Evolutionary conservation across 345 rosid genomes (phyloP).

Genomic region (Eucalyptus viminalis): DNA sequence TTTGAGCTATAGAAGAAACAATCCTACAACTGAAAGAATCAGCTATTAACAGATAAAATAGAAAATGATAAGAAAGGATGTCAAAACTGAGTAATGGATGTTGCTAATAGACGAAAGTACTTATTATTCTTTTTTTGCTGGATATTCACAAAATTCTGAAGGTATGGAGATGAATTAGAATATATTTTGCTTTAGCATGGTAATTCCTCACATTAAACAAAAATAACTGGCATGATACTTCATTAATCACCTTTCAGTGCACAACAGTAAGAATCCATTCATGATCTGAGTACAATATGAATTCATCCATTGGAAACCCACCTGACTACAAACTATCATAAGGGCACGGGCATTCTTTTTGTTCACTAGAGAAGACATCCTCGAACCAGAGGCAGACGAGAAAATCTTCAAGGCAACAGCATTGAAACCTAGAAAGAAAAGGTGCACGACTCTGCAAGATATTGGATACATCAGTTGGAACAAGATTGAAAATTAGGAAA

Average conservation of each 20-base stretch:
- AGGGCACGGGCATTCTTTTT: background rate
- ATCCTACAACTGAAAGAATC: background rate
- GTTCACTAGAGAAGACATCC: background rate
- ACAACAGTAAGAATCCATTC: background rate
- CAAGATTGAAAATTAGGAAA: background rate
- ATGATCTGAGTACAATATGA: background rate
- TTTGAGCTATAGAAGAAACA: background rate
- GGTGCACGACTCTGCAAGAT: constrained; percentile 5
- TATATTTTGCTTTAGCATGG: background rate
- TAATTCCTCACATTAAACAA: background rate
- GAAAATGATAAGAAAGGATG: background rate
- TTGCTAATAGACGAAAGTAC: background rate
- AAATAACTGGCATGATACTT: background rate
- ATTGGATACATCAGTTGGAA: background rate
- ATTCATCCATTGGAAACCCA: background rate
- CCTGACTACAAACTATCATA: constrained; percentile 15
- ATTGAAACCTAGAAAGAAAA: constrained; percentile 4
- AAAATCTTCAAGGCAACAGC: background rate
- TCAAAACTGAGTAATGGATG: background rate
- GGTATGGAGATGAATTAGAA: background rate
- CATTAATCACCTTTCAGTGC: background rate
- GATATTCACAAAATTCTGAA: background rate
- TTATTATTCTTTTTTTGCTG: background rate
- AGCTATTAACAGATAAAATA: background rate
- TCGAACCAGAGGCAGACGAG: background rate